Conservation (phyloP, 352 stramenopile genomes). For the Phytopythium ostracodes region DNA sequence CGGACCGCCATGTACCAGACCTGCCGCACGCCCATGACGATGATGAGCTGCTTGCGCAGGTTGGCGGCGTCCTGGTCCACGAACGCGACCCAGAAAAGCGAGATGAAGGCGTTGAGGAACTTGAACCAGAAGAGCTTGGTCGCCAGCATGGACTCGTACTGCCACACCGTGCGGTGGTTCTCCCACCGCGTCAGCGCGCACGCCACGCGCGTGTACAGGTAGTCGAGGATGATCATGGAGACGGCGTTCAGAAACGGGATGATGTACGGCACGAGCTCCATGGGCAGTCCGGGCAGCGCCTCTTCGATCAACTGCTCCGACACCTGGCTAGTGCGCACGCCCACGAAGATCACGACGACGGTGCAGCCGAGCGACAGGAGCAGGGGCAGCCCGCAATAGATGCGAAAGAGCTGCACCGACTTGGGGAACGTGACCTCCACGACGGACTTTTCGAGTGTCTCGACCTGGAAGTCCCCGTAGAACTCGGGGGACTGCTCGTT, state of each 20-base stretch:
- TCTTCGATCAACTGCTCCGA: conserved; percentile 20
- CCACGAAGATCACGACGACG: conserved; percentile 55
- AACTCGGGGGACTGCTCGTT: conserved; percentile 46
- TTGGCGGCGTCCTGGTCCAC: conserved; percentile 43
- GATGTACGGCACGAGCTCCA: conserved; percentile 39
- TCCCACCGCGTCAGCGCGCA: conserved; percentile 61
- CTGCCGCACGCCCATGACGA: conserved; percentile 69
- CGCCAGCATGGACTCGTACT: conserved; percentile 76
- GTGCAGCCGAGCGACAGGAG: conserved; percentile 48
- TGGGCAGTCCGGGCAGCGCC: conserved; percentile 34
- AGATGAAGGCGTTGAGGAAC: conserved; percentile 80
- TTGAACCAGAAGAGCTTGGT: conserved; percentile 81
- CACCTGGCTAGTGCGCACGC: conserved; percentile 35
- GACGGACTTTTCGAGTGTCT: conserved; percentile 31
- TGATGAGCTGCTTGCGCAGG: conserved; percentile 60
- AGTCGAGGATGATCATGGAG: conserved; percentile 69
- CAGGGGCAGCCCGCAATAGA: conserved; percentile 54
- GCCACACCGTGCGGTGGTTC: conserved; percentile 74
- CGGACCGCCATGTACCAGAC: conserved; percentile 59
- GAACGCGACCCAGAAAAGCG: conserved; percentile 77
- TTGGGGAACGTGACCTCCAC: conserved; percentile 62
- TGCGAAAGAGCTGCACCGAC: conserved; percentile 48
- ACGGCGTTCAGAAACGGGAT: conserved; percentile 62
- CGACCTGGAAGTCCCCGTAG: conserved; percentile 70
- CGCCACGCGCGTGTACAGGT: conserved; percentile 64